Conservation (phyloP, 257 asterid species). For the Gynochthodes officinalis region DNA sequence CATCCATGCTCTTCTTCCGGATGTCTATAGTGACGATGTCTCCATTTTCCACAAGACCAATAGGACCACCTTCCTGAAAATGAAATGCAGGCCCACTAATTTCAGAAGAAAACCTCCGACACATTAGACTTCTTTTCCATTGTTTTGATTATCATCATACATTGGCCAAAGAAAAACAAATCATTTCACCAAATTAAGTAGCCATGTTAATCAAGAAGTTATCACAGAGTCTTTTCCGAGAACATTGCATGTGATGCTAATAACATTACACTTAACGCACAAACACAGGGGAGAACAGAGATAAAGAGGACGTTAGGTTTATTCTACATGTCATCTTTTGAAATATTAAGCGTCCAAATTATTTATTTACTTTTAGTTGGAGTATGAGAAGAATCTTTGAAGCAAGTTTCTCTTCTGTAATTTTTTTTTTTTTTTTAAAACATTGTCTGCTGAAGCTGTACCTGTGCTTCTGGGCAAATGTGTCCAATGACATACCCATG, state of each 20-base stretch:
- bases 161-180: background rate
- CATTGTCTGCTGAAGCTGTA: constrained; percentile 12
- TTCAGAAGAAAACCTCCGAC: background rate
- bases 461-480: constrained; percentile 98
- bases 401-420: too few relatives aligned
- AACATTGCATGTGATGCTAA: background rate
- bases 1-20: constrained; percentile 63
- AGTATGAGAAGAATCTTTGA: too few relatives aligned
- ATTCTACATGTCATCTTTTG: background rate
- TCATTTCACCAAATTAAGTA: background rate
- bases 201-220: background rate
- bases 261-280: background rate
- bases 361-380: too few relatives aligned
- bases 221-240: background rate
- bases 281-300: too few relatives aligned
- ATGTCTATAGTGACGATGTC: constrained; percentile 75
- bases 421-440: too few relatives aligned
- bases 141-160: background rate
- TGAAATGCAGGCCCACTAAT: background rate
- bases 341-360: background rate
- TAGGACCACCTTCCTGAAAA: constrained; percentile 94
- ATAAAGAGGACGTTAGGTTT: background rate
- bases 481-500: constrained; percentile 99
- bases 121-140: background rate
- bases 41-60: constrained; percentile 76